Base-by-base conservation (phyloP, 2,329 filamentous ascomycete genomes). In the Cylindrodendrum hubeiense region DNA sequence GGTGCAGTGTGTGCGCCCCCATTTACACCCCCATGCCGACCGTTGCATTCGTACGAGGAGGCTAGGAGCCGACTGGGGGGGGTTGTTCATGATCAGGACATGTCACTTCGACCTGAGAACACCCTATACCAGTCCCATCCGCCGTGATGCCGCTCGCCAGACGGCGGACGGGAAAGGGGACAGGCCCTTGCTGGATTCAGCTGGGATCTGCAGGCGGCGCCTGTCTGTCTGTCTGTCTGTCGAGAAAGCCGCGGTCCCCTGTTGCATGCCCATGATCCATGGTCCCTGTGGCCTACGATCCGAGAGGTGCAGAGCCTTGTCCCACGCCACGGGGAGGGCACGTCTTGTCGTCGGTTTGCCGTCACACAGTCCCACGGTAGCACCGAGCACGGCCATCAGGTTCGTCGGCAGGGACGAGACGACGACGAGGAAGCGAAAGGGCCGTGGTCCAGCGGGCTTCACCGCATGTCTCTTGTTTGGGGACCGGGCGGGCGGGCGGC, bases 81-180 rank as follows among this genome's bases (percentile, higher is more conserved):
- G 39, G 59, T 44, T 47, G 46, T 24, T 30, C 33, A 50, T 28
- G 58, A 62, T 65, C 63, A 62, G 56, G 30, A 49, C 63, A 65
- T 65, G 57, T 65, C 63, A 49, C 49, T 60, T 60, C 26, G 24
- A 15, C 6, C 47, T 51, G 15, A 51, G 28, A 33, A 51, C n/a
- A 34, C 24, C 13, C 24, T 33, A 51, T 30, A 46, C 39, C 43
- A 49, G 30, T 30, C 30, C 37, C 26, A n/a, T 21, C 34, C 22
- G 17, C 28, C 53, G 47, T 52, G 46, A 63, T 57, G 44, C 53
- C 52, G 46, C 51, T 57, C 46, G 33, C 46, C 33, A 49, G 51
- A 34, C 47, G 19, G 22, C 19, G 19, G 44, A 43, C 28, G 44
- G 53, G 28, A 49, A 24, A 39, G 46, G 34, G 15, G 26, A 44